Conservation (phyloP, 805 yeast genomes). For the Candida dendrica region DNA sequence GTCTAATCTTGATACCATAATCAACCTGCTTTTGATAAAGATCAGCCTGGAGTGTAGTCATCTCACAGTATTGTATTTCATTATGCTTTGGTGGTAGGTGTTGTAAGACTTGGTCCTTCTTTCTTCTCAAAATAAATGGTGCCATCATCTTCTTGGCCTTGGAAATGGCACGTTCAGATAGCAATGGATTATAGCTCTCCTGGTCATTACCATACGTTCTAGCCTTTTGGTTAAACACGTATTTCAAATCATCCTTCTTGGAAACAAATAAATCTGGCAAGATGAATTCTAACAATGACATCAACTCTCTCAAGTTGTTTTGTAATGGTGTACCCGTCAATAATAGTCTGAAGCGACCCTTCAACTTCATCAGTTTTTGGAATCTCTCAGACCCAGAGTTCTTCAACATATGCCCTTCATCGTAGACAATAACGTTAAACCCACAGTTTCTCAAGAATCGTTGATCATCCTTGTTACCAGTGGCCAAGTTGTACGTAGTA, state of each 20-base stretch:
- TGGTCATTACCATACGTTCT: conserved; percentile 49
- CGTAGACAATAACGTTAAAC: conserved; percentile 87
- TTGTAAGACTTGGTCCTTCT: conserved; percentile 84
- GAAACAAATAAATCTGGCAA: conserved; percentile 77
- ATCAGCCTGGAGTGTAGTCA: conserved; percentile 43
- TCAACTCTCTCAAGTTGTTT: conserved; percentile 83
- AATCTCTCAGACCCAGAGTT: conserved; percentile 86
- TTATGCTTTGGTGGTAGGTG: conserved; percentile 79
- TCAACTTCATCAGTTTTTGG: conserved; percentile 73
- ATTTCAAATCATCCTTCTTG: conserved; percentile 72
- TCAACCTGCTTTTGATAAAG: conserved; percentile 59
- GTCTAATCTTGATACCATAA: conserved; percentile 25
- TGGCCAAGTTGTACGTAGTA: conserved; percentile 88
- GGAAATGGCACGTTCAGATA: conserved; percentile 85
- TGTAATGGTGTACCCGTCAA: conserved; percentile 97
- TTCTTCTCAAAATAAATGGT: conserved; percentile 90
- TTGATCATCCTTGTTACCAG: conserved; percentile 78
- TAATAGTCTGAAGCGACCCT: conserved; percentile 76
- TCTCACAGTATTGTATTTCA: conserved; percentile 54
- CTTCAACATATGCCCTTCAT: conserved; percentile 96
- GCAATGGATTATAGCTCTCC: conserved; percentile 61
- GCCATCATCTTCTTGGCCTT: conserved; percentile 98
- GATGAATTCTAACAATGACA: conserved; percentile 85
- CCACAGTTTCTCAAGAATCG: conserved; percentile 65
- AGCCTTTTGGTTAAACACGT: conserved; percentile 82